A percentile compares a stretch with the other conserved stretches of the same genome.
phyloP scores from a whole-genome alignment of 306 rosid species.

The Aeschynomene evenia region DNA sequence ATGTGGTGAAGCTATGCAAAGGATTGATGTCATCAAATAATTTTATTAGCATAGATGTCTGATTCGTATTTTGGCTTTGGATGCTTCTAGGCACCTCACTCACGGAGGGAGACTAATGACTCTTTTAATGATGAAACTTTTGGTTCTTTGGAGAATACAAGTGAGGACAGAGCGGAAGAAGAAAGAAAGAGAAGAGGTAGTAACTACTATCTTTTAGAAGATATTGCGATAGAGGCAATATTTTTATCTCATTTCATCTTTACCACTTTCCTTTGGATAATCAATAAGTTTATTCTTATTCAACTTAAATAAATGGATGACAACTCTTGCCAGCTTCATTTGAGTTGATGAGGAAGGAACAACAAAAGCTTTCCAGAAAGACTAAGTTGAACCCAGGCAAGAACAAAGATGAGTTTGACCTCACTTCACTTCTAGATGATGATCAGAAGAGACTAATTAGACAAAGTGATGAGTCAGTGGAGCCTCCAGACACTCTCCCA shows the following conservation, averaged over 20 bases:
- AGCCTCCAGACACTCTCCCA: constrained; percentile 34
- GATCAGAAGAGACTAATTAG: constrained; percentile 48
- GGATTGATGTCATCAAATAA: constrained; percentile 1
- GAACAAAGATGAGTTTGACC: constrained; percentile 55
- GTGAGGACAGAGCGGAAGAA: constrained; percentile 88
- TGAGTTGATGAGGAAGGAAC: constrained; percentile 96
- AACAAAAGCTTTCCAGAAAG: constrained; percentile 72
- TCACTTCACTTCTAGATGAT: constrained; percentile 49
- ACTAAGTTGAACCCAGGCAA: constrained; percentile 59
- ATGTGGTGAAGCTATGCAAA: constrained; percentile 7
- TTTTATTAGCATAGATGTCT: constrained; percentile 17
- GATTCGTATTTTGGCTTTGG: constrained; percentile 7
- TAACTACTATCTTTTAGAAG: constrained; percentile 35
- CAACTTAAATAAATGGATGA: constrained; percentile 27
- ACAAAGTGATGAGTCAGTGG: constrained; percentile 50
- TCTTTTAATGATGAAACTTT: constrained; percentile 78
- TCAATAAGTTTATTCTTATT: constrained; percentile 3
- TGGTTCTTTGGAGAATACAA: constrained; percentile 75
- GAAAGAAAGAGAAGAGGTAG: constrained; percentile 99
- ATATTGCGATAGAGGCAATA: constrained; percentile 3
- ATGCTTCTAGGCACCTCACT: constrained; percentile 74
- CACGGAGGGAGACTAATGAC: constrained; percentile 64
- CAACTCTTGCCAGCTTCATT: constrained; percentile 63
- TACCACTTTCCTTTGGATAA: constrained; percentile 18
- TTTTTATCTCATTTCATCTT: constrained; percentile 11